Conservation (phyloP, 164 flowering plant genomes). For the Akebia trifoliata region DNA sequence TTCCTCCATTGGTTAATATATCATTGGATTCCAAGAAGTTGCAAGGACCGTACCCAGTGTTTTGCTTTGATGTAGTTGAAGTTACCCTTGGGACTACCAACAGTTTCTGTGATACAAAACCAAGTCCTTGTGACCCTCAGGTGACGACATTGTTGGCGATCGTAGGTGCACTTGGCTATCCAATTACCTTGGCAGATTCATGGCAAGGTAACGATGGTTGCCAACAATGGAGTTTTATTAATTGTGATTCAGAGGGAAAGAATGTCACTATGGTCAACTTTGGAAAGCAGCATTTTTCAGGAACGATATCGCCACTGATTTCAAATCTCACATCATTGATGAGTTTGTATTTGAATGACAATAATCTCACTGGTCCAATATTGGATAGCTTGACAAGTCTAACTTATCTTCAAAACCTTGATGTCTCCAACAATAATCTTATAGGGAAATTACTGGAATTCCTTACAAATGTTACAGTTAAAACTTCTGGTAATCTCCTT, state of each 20-base stretch:
- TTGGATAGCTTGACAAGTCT: constrained; percentile 35
- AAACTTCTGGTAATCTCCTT: constrained; percentile 30
- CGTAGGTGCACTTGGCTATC: constrained; percentile 48
- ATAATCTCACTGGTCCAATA: constrained; percentile 42
- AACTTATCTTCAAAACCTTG: constrained; percentile 32
- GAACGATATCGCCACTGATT: constrained; percentile 49
- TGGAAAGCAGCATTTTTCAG: constrained; percentile 29
- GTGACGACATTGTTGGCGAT: constrained; percentile 42
- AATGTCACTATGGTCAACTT: constrained; percentile 35
- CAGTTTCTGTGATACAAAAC: constrained; percentile 34
- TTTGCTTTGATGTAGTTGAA: constrained; percentile 12
- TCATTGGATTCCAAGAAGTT: constrained; percentile 47
- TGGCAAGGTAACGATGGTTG: constrained; percentile 65
- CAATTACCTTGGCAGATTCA: constrained; percentile 34
- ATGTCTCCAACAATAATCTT: constrained; percentile 57
- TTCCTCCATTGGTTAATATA: constrained; percentile 32
- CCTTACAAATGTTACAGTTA: constrained; percentile 21
- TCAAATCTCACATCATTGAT: constrained; percentile 40
- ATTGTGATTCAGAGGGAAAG: constrained; percentile 36
- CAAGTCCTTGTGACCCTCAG: constrained; percentile 54
- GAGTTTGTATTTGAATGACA: constrained; percentile 41
- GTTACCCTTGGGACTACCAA: constrained; percentile 24
- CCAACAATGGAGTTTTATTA: constrained; percentile 34
- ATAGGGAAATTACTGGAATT: constrained; percentile 39
- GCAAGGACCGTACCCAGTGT: constrained; percentile 50